A percentile compares a stretch with the other conserved stretches of the same genome.
These are phyloP conservation scores for Canavalia ensiformis DNA, from an alignment of 306 rosid species.

Conservation along the genomic window DNA sequence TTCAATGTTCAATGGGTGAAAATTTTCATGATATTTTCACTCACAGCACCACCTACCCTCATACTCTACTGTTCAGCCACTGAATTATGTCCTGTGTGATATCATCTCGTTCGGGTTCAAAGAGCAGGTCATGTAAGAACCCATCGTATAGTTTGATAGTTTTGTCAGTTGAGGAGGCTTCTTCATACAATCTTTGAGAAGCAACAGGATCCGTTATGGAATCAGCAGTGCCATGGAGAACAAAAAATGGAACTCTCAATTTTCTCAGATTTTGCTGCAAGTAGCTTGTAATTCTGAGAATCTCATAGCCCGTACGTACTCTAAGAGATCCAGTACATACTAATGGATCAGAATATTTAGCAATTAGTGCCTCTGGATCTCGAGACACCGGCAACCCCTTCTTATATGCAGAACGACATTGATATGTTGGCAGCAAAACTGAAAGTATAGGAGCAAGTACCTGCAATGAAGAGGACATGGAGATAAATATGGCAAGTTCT, in stretches of 20 bases:
- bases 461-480: slow-evolving; percentile 49
- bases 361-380: slow-evolving; percentile 77
- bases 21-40: slow-evolving; percentile 11
- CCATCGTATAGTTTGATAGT: slow-evolving; percentile 71
- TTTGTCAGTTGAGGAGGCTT: slow-evolving; percentile 83
- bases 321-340: slow-evolving; percentile 78
- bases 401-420: slow-evolving; percentile 71
- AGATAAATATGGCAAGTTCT: slow-evolving; percentile 3
- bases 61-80: slow-evolving; percentile 70
- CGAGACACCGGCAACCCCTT: slow-evolving; percentile 67
- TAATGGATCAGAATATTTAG: slow-evolving; percentile 84
- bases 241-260: slow-evolving; percentile 72
- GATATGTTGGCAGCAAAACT: slow-evolving; percentile 70
- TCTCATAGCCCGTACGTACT: slow-evolving; percentile 81
- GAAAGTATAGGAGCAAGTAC: slow-evolving; percentile 76
- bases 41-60: slow-evolving; percentile 37
- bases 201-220: slow-evolving; percentile 82
- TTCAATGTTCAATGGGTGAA: background rate
- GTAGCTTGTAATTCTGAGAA: slow-evolving; percentile 65
- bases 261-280: slow-evolving; percentile 75
- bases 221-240: slow-evolving; percentile 86
- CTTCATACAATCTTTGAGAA: slow-evolving; percentile 64
- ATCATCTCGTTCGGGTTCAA: slow-evolving; percentile 76
- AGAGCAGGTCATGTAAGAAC: slow-evolving; percentile 76
- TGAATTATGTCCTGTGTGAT: slow-evolving; percentile 66